Evolutionary conservation across 2,329 filamentous ascomycete species (phyloP).

Genomic region (Arthrobotrys pseudoclavata): DNA sequence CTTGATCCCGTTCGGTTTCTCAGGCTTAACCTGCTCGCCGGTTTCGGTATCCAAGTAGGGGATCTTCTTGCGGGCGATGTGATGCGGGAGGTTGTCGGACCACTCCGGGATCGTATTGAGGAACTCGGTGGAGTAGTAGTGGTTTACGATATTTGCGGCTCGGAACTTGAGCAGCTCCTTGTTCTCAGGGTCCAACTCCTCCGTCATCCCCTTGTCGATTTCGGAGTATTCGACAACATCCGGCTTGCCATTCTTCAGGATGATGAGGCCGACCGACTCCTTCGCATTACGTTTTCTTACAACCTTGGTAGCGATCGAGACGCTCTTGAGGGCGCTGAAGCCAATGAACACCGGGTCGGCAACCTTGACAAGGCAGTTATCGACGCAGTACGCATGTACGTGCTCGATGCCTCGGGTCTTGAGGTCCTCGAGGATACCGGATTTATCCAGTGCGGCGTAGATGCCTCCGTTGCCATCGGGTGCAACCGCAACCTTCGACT

Average conservation of each 20-base stretch:
- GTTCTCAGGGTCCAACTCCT: slow-evolving; percentile 86
- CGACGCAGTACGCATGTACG: slow-evolving; percentile 97
- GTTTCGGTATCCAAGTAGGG: slow-evolving; percentile 82
- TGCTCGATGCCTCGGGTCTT: slow-evolving; percentile 89
- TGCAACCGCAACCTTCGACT: slow-evolving; percentile 90
- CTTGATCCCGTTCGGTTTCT: slow-evolving; percentile 98
- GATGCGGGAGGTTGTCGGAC: slow-evolving; percentile 88
- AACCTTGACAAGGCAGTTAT: slow-evolving; percentile 99
- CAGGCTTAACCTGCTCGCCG: slow-evolving; percentile 86
- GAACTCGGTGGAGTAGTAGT: slow-evolving; percentile 98
- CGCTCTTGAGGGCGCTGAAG: slow-evolving; percentile 86
- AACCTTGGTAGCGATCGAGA: slow-evolving; percentile 99
- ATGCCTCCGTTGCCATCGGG: slow-evolving; percentile 97
- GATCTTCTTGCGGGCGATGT: slow-evolving; percentile 99
- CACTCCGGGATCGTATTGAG: slow-evolving; percentile 89
- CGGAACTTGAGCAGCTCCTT: slow-evolving; percentile 90
- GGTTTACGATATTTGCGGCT: slow-evolving; percentile 99
- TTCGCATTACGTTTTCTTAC: slow-evolving; percentile 97
- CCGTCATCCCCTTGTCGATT: slow-evolving; percentile 88
- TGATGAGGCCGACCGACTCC: slow-evolving; percentile 93
- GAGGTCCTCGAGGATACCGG: slow-evolving; percentile 88
- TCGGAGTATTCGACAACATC: slow-evolving; percentile 99
- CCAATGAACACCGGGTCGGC: slow-evolving; percentile 96
- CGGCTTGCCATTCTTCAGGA: slow-evolving; percentile 94
- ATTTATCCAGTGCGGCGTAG: slow-evolving; percentile 88